A percentile compares a stretch with the other conserved stretches of the same genome.
Evolutionary conservation across 192 early-diverging fungal genomes (phyloP).

Genomic region (Allomyces javanicus): DNA sequence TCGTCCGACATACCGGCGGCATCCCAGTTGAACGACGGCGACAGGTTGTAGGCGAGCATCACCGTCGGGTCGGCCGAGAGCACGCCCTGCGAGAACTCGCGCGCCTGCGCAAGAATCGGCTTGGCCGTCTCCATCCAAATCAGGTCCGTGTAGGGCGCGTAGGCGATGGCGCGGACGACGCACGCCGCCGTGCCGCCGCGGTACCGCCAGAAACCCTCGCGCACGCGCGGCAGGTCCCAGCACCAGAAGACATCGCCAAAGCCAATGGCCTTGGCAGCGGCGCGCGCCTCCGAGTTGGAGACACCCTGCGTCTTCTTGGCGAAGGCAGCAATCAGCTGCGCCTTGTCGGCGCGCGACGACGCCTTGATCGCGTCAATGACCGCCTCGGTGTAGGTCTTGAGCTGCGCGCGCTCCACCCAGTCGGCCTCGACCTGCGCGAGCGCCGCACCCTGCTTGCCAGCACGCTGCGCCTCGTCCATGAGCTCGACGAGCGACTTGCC

Average conservation of each 20-base stretch:
- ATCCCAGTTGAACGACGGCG: constrained; percentile 97
- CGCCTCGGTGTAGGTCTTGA: constrained; percentile 65
- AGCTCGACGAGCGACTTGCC: constrained; percentile 40
- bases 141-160: constrained; percentile 74
- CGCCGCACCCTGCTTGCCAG: constrained; percentile 48
- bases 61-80: constrained; percentile 52
- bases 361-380: constrained; percentile 53
- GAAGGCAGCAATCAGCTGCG: constrained; percentile 29
- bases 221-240: constrained; percentile 75
- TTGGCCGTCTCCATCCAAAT: constrained; percentile 97
- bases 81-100: constrained; percentile 74
- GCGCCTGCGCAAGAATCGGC: constrained; percentile 78
- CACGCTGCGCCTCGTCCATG: constrained; percentile 62
- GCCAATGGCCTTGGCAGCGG: constrained; percentile 37
- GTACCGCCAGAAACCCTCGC: constrained; percentile 95
- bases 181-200: constrained; percentile 81
- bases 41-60: constrained; percentile 90
- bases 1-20: constrained; percentile 82
- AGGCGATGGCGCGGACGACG: constrained; percentile 60
- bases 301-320: constrained; percentile 24
- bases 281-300: constrained; percentile 68
- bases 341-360: constrained; percentile 18
- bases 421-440: constrained; percentile 67
- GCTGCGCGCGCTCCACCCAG: constrained; percentile 57
- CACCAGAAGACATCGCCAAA: constrained; percentile 51